Percentiles rank a stretch among this genome's conserved stretches.
Conservation (phyloP, 2,329 filamentous ascomycete genomes). For the Paecilomyces sp. region DNA sequence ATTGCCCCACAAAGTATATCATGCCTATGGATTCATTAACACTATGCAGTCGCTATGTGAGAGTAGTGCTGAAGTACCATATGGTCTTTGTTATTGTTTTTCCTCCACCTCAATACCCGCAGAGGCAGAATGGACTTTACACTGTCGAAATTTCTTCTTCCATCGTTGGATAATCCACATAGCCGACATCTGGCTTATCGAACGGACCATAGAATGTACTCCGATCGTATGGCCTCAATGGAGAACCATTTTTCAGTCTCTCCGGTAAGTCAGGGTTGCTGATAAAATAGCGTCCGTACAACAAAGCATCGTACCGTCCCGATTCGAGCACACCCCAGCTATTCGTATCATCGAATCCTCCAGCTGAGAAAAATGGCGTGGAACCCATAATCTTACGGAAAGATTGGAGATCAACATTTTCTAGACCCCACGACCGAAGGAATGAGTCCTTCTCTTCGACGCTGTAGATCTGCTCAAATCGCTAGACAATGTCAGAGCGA, state of each 20-base stretch:
- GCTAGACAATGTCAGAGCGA: conserved; percentile 9
- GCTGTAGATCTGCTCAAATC: conserved; percentile 48
- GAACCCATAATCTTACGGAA: conserved; percentile 47
- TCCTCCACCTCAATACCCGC: no score
- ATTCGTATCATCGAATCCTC: conserved; percentile 48
- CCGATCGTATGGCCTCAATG: conserved; percentile 38
- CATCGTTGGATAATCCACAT: background rate
- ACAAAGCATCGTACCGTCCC: conserved; percentile 40
- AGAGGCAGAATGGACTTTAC: no score
- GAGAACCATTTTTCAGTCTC: conserved; percentile 33
- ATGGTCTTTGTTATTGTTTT: no score
- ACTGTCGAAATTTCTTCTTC: background rate
- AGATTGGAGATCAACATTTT: conserved; percentile 37
- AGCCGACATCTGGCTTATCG: conserved; percentile 9
- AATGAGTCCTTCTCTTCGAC: conserved; percentile 44
- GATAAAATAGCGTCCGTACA: conserved; percentile 43
- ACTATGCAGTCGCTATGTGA: no score
- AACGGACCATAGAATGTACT: conserved; percentile 38
- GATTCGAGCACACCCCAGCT: conserved; percentile 44
- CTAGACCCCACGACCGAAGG: conserved; percentile 42
- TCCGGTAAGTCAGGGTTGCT: conserved; percentile 45
- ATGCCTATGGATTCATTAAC: no score
- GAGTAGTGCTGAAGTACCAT: no score
- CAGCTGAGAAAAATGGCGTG: conserved; percentile 50
- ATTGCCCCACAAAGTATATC: no score